Base-by-base conservation (phyloP, 768 basidiomycete genomes). In the Calocybe gangraenosa region DNA sequence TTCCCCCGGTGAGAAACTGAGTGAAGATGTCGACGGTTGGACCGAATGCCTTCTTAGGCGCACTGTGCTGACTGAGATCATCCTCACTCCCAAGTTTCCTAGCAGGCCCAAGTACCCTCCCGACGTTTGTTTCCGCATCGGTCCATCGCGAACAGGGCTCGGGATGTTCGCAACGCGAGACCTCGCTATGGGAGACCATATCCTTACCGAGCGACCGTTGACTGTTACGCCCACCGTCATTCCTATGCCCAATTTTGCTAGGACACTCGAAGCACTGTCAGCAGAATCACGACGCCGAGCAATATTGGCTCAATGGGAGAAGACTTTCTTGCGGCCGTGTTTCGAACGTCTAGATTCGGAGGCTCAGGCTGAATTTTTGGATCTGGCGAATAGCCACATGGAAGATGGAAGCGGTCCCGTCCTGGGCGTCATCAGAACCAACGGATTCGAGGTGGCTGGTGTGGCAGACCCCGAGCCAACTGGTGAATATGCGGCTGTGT, bases 351-450 rank as follows among this genome's bases (percentile, higher is more conserved):
- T 71, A 48, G 30, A 49, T 28, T 32, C 51, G 3, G 54, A 60
- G 34, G 41, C 57, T 21, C 59, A 60, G 44, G 46, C 37, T 3
- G 63, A 57, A 11, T 69, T 60, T 49, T 60, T 58, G 55, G 48
- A 55, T 15, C 48, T 73, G 22, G 52, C 55, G 5, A 68, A 69
- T 37, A 54, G 55, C 18, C 61, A 65, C 30, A 43, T 44, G 19
- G 49, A 59, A 13, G 66, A 71, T 42, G 67, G 64, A 14, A 64
- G 58, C 30, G 66, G 65, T 3, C 64, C 64, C 7, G 44, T 67
- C 22, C 5, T 60, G 1, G 68, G 69, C 0, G 61, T 64, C 1
- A 40, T 64, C 14, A 55, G 63, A 35, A 71, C 67, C 1, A 71
- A 71, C 42, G 63, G 57, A 0, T 55, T 63, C 31, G 54, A 44